phyloP scores from a whole-genome alignment of 345 rosid genomes.

The Citrus trifoliata region DNA sequence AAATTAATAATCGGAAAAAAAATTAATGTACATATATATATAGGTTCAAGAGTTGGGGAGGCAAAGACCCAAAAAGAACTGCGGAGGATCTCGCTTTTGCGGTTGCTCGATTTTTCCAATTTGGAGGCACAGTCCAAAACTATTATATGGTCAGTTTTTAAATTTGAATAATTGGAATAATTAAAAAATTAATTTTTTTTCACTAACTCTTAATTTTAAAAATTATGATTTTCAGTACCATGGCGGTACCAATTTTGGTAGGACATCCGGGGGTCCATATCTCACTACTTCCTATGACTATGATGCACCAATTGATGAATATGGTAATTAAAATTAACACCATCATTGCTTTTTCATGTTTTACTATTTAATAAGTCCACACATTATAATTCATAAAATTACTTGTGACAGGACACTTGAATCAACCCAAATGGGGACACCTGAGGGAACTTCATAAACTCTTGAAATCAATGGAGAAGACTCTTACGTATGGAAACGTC shows the following conservation, averaged over 20 bases:
- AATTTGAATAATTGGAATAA: not conserved
- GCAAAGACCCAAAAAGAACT: constrained; percentile 46
- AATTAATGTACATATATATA: too few species aligned
- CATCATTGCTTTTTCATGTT: not conserved
- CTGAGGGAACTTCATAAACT: constrained; percentile 60
- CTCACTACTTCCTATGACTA: constrained; percentile 63
- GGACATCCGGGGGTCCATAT: constrained; percentile 63
- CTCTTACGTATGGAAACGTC: constrained; percentile 51
- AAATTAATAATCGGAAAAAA: too few species aligned
- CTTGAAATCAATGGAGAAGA: constrained; percentile 49
- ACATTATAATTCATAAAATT: too few species aligned
- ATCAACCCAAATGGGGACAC: constrained; percentile 84
- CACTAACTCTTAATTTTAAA: not conserved
- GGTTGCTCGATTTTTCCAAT: constrained; percentile 55
- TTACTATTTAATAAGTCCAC: too few species aligned
- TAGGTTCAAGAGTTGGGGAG: constrained; percentile 65
- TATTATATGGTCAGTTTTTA: constrained; percentile 52
- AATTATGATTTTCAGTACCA: constrained; percentile 39
- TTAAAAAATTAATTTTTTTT: too few species aligned
- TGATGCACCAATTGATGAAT: constrained; percentile 63
- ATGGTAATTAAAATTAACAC: constrained; percentile 19
- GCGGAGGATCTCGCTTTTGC: constrained; percentile 61
- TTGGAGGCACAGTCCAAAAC: constrained; percentile 59
- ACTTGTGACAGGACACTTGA: constrained; percentile 43
- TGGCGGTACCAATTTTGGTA: constrained; percentile 71